A percentile compares a stretch with the other conserved stretches of the same genome.
Conservation (phyloP, 345 rosid genomes). For the Garcia nutans region DNA sequence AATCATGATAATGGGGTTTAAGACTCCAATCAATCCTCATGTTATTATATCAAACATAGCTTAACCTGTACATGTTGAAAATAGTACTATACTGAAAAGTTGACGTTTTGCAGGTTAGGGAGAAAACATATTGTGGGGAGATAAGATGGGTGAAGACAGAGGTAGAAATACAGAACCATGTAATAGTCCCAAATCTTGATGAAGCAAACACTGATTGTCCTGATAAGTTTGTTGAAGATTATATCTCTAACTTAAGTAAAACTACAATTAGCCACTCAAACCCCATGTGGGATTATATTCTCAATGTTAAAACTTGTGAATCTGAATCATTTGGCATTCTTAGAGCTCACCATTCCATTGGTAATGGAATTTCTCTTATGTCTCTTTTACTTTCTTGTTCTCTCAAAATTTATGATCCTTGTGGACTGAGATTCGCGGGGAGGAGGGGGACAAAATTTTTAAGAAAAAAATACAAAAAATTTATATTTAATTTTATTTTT, state of each 20-base stretch:
- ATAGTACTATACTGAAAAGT: too few relatives aligned
- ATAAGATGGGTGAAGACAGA: conserved; percentile 37
- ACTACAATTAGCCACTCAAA: conserved; percentile 31
- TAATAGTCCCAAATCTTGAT: conserved; percentile 28
- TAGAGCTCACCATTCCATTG: conserved; percentile 56
- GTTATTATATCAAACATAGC: conserved; percentile 6
- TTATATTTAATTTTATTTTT: too few relatives aligned
- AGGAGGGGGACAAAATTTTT: too few relatives aligned
- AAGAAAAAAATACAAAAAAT: too few relatives aligned
- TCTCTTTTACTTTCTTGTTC: conserved; percentile 51
- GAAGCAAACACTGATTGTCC: conserved; percentile 23
- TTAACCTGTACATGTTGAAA: conserved; percentile 2
- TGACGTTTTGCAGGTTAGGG: conserved; percentile 15
- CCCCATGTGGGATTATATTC: conserved; percentile 45
- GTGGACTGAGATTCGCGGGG: too few relatives aligned
- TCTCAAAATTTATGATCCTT: too few relatives aligned
- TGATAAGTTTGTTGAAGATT: conserved; percentile 36
- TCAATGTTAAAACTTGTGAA: conserved; percentile 31
- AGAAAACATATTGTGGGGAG: conserved; percentile 18
- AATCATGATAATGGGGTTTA: conserved; percentile 45
- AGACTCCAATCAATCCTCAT: conserved; percentile 17
- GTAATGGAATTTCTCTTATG: conserved; percentile 63
- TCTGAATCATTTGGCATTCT: conserved; percentile 36
- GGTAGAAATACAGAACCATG: conserved; percentile 35
- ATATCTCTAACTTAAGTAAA: conserved; percentile 33